Conservation (phyloP, 495 filamentous ascomycete genomes). For the Penicillium canescens region DNA sequence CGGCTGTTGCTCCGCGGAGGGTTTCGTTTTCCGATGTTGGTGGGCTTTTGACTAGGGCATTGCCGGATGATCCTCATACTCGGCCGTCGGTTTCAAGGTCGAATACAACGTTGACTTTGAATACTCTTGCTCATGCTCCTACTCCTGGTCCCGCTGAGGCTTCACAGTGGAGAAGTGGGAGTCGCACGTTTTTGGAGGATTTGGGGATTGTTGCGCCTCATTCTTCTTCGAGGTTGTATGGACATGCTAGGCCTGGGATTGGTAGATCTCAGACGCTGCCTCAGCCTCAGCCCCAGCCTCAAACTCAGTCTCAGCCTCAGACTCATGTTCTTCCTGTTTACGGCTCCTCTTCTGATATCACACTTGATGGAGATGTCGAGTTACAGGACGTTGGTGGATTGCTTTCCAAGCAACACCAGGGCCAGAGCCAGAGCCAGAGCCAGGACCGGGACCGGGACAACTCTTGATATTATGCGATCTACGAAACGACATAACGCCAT, state of each 20-base stretch:
- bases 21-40: conserved; percentile 75
- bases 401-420: conserved; percentile 24
- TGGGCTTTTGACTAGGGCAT: conserved; percentile 48
- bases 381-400: conserved; percentile 58
- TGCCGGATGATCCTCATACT: background rate
- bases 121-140: background rate
- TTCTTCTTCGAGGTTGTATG: too few relatives aligned
- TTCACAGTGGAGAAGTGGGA: conserved; percentile 38
- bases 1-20: conserved; percentile 38
- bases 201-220: conserved; percentile 40
- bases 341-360: conserved; percentile 23
- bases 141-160: background rate
- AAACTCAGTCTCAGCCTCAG: background rate
- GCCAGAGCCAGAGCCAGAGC: background rate
- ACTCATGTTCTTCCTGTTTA: conserved; percentile 20
- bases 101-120: too few relatives aligned
- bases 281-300: conserved; percentile 30
- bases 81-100: background rate
- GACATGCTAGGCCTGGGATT: too few relatives aligned
- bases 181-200: conserved; percentile 58
- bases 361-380: conserved; percentile 31
- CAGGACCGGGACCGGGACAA: too few relatives aligned
- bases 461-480: conserved; percentile 6
- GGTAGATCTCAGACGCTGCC: conserved; percentile 6
- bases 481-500: background rate